Conservation (phyloP, 2,329 filamentous ascomycete species). For the Diaporthe sp. region DNA sequence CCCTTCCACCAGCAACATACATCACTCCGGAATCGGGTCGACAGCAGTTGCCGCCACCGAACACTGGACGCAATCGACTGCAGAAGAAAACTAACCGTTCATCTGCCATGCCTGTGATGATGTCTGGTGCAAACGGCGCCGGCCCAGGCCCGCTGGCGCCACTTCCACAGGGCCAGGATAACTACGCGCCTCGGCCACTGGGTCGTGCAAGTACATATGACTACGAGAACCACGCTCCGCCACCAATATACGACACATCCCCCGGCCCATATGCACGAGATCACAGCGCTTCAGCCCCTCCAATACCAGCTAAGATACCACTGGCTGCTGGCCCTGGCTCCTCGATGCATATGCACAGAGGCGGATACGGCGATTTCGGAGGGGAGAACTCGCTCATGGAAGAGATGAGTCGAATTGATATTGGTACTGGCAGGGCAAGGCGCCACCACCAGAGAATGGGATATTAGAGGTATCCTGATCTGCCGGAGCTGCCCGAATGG, state of each 20-base stretch:
- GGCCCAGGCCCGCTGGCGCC: conserved; percentile 66
- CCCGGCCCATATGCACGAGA: conserved; percentile 49
- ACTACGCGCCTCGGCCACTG: conserved; percentile 60
- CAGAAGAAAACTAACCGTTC: conserved; percentile 72
- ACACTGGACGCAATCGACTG: conserved; percentile 69
- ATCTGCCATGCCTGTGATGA: conserved; percentile 56
- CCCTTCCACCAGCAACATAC: conserved; percentile 49
- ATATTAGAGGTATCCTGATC: conserved; percentile 34
- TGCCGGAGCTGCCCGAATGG: conserved; percentile 10
- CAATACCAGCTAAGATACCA: conserved; percentile 80
- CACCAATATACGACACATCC: conserved; percentile 49
- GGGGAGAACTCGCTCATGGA: conserved; percentile 75
- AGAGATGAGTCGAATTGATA: conserved; percentile 78
- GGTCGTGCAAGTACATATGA: conserved; percentile 67
- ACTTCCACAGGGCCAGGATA: conserved; percentile 65
- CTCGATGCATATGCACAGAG: conserved; percentile 45
- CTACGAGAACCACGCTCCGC: conserved; percentile 66
- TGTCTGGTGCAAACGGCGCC: conserved; percentile 51
- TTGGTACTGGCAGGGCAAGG: conserved; percentile 72
- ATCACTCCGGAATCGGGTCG: conserved; percentile 45
- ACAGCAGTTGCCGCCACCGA: conserved; percentile 51
- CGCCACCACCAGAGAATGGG: conserved; percentile 53
- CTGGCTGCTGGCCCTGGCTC: conserved; percentile 63
- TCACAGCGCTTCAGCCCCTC: conserved; percentile 61
- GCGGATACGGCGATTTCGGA: conserved; percentile 46